These are phyloP conservation scores for Panicum hallii DNA, from an alignment of 202 grass and related monocot genomes.

Conservation along the genomic window DNA sequence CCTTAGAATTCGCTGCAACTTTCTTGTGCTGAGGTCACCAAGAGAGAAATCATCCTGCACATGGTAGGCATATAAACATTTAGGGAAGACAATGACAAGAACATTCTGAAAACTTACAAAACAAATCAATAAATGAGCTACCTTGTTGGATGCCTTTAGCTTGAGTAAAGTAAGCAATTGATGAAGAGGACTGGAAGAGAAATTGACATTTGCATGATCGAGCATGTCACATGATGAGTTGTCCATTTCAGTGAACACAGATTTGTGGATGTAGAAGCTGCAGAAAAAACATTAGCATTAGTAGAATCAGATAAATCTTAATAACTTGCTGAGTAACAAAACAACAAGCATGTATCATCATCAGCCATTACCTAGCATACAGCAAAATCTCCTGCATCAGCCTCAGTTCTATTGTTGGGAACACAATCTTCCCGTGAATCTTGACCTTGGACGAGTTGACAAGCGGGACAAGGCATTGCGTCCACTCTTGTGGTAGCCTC, in stretches of 20 bases:
- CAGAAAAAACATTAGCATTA: background rate
- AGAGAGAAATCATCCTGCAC: conserved; percentile 83
- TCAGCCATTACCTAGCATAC: conserved; percentile 65
- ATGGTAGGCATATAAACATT: conserved; percentile 4
- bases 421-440: conserved; percentile 63
- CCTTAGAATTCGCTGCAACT: conserved; percentile 61
- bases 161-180: conserved; percentile 3
- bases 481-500: conserved; percentile 72
- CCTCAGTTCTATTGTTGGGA: conserved; percentile 53
- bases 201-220: conserved; percentile 47
- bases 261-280: conserved; percentile 91
- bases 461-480: conserved; percentile 73
- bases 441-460: conserved; percentile 85
- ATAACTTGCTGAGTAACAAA: background rate
- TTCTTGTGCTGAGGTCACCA: conserved; percentile 62
- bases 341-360: background rate
- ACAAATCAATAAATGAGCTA: background rate
- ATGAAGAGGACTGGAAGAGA: conserved; percentile 60
- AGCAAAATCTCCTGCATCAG: conserved; percentile 83
- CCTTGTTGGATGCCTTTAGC: conserved; percentile 30
- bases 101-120: background rate
- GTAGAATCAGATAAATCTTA: background rate
- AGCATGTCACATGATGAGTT: conserved; percentile 54
- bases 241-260: conserved; percentile 60
- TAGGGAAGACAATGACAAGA: background rate